Evolutionary conservation across 164 flowering plant species (phyloP), one percentile per base, ranked within the genome.

Genomic region (Santalum album): DNA sequence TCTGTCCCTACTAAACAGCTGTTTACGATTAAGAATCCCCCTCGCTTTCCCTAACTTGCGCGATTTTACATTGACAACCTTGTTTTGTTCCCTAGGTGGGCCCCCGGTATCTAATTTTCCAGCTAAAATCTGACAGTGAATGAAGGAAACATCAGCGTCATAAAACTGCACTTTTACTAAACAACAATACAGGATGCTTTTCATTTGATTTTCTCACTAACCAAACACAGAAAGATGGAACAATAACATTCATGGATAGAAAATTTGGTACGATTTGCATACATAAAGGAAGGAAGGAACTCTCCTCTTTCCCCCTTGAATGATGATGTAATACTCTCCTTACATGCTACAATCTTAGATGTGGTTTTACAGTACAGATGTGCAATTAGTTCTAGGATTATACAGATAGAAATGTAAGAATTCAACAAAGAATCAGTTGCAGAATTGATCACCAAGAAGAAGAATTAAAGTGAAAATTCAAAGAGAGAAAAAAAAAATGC

Each of bases 1-100:
- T 38, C 14, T 38, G 42, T 38, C 42, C 42, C 42, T 38, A 38
- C 42, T 38, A 38, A 38, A 38, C 42, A 38, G 42, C 42, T 38
- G 42, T 38, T 38, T 38, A 38, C 42, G 14, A 38, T 38, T 38
- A 4, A 38, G 17, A 9, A 15, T 11, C 14, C 14, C 16, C 14
- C 42, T 16, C 14, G 15, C 42, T 38, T 38, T 38, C 42, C 42
- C 9, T 38, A 38, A 11, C 16, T 38, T 38, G 17, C 42, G 42
- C 42, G 16, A 38, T 38, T 38, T 38, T 15, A 38, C 42, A 38
- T 15, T 11, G 42, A 4, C 42, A 38, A 32, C 10, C 36, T 15
- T 9, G 4, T 1, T 3, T 3, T 38, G 42, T 14, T 38, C 42
- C 7, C 12, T 9, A 2, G 42, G 42, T 16, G 17, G 42, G 42